phyloP scores from a whole-genome alignment of 192 early-diverging fungal species.

The Gaertneriomyces semiglobifer region DNA sequence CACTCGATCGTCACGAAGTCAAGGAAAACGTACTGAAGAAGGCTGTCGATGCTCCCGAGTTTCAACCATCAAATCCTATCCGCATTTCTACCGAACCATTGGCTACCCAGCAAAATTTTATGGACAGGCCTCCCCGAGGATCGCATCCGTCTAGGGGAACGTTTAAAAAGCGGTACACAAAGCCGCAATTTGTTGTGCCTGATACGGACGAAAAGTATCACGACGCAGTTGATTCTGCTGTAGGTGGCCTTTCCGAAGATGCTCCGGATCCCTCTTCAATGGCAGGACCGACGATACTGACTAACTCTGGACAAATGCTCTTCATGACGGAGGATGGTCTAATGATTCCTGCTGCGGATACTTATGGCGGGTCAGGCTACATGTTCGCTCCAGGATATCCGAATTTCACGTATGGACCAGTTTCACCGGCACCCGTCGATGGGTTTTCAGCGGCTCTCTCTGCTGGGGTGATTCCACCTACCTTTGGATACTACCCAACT shows the following conservation, averaged over 20 bases:
- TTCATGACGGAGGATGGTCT: constrained; percentile 14
- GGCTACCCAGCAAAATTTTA: neutral
- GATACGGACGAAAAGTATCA: too few relatives aligned
- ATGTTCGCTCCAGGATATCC: constrained; percentile 1
- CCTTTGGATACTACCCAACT: neutral
- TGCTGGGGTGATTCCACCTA: too few relatives aligned
- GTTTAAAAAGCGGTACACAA: too few relatives aligned
- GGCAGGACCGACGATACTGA: neutral
- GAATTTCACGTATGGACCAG: neutral
- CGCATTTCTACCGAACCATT: too few relatives aligned
- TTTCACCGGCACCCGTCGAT: too few relatives aligned
- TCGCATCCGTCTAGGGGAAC: too few relatives aligned
- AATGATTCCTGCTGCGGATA: constrained; percentile 3
- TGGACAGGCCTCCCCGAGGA: too few relatives aligned
- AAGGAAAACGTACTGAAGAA: neutral
- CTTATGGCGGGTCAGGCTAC: neutral
- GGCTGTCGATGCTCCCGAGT: constrained; percentile 4
- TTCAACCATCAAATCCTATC: neutral
- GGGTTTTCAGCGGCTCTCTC: too few relatives aligned
- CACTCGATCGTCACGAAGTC: neutral
- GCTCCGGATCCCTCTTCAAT: neutral
- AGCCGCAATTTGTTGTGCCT: too few relatives aligned
- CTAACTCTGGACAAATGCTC: constrained; percentile 14
- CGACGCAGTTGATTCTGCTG: too few relatives aligned
- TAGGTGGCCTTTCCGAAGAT: too few relatives aligned